phyloP scores from a whole-genome alignment of 139 green algal genomes.

The Coccomyxa sp. region DNA sequence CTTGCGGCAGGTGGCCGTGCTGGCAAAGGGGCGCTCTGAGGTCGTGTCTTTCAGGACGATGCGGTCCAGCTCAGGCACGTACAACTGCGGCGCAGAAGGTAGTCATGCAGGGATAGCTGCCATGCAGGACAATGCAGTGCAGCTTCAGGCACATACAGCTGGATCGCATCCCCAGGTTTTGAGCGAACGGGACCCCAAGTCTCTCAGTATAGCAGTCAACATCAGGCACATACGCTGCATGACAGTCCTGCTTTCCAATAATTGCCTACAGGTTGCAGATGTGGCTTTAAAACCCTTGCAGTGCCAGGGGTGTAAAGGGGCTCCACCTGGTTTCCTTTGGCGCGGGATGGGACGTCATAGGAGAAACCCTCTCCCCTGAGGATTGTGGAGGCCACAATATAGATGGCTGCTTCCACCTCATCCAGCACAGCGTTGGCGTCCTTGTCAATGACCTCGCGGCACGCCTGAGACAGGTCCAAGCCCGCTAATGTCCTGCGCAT shows the following conservation, averaged over 20 bases:
- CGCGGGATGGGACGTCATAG: slow-evolving; percentile 73
- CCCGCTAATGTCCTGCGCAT: slow-evolving; percentile 55
- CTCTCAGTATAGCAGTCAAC: not conserved
- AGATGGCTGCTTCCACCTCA: slow-evolving; percentile 74
- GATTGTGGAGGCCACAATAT: slow-evolving; percentile 58
- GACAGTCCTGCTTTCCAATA: too few species aligned
- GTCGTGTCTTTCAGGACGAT: slow-evolving; percentile 85
- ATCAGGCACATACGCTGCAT: too few species aligned
- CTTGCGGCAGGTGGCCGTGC: slow-evolving; percentile 70
- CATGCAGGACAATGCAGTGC: not conserved
- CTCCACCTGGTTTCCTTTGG: slow-evolving; percentile 38
- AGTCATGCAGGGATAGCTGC: not conserved
- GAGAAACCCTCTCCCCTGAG: slow-evolving; percentile 64
- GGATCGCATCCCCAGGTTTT: not conserved
- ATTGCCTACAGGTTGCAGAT: too few species aligned
- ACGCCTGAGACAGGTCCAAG: slow-evolving; percentile 50
- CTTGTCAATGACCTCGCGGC: slow-evolving; percentile 79
- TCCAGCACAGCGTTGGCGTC: slow-evolving; percentile 65
- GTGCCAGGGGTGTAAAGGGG: too few species aligned
- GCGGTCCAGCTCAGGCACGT: slow-evolving; percentile 82
- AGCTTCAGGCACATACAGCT: not conserved
- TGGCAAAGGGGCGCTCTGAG: slow-evolving; percentile 73
- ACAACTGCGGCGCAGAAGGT: slow-evolving; percentile 41
- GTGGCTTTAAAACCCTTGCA: too few species aligned
- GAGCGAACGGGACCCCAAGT: too few species aligned